A percentile compares a stretch with the other conserved stretches of the same genome.
phyloP scores from a whole-genome alignment of 202 grass and related monocot genomes.

The Saccharum hybrid region DNA sequence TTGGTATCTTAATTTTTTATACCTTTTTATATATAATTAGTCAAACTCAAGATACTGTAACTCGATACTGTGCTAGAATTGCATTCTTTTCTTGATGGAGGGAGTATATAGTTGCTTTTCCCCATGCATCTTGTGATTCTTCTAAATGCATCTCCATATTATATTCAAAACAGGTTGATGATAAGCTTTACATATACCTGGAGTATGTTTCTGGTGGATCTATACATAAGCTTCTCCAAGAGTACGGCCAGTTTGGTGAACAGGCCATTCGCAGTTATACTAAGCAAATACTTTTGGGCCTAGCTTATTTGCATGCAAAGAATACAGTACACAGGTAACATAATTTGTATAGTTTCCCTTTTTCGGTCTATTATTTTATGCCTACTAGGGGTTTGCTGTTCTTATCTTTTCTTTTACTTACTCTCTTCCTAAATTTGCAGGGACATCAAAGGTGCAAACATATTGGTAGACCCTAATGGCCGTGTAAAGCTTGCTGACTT shows the following conservation, averaged over 20 bases:
- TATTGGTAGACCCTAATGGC: constrained; percentile 97
- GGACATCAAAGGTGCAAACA: constrained; percentile 99
- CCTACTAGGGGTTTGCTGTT: constrained; percentile 19
- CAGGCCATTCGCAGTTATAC: constrained; percentile 94
- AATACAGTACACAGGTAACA: constrained; percentile 95
- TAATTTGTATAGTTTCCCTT: constrained; percentile 17
- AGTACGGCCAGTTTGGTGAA: constrained; percentile 94
- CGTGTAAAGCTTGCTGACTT: constrained; percentile 98
- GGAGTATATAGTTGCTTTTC: constrained; percentile 10
- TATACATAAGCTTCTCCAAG: constrained; percentile 97
- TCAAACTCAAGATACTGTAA: not conserved
- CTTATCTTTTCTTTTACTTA: constrained; percentile 48
- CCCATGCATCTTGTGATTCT: constrained; percentile 29
- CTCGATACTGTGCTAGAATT: not conserved
- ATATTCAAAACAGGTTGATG: constrained; percentile 68
- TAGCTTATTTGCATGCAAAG: constrained; percentile 94
- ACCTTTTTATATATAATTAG: not conserved
- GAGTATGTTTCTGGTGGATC: constrained; percentile 99
- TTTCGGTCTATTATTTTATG: constrained; percentile 32
- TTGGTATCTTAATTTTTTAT: not conserved
- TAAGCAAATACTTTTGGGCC: constrained; percentile 93
- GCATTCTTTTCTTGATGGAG: not conserved
- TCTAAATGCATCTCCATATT: constrained; percentile 33
- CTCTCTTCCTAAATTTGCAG: constrained; percentile 53
- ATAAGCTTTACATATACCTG: constrained; percentile 97